phyloP scores from a whole-genome alignment of 305 asterid species.

The Plantago rigida region DNA sequence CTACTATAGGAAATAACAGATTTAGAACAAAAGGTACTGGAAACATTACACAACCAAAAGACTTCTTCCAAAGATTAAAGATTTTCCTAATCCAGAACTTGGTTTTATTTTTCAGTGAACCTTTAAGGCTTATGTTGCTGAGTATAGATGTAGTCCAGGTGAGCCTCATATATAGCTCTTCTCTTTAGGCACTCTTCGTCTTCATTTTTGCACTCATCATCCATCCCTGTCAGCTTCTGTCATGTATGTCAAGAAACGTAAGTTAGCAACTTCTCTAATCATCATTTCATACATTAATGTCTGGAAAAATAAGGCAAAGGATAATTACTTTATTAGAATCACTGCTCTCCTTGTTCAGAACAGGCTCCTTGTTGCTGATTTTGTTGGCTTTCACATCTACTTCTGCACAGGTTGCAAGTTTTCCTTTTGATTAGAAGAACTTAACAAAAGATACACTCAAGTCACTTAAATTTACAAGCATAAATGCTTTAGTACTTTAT shows the following conservation, averaged over 20 bases:
- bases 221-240: conserved; percentile 49
- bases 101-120: neutral
- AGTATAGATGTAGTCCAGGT: conserved; percentile 75
- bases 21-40: neutral
- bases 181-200: conserved; percentile 58
- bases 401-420: conserved; percentile 27
- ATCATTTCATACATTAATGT: neutral
- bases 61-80: neutral
- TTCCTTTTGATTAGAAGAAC: neutral
- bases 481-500: no score
- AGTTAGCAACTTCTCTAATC: neutral
- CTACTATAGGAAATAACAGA: neutral
- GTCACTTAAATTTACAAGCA: no score
- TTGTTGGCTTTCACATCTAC: conserved; percentile 14
- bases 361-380: conserved; percentile 22
- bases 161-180: conserved; percentile 55
- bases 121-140: conserved; percentile 49
- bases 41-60: neutral
- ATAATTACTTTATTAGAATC: conserved; percentile 33
- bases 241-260: neutral
- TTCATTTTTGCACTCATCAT: conserved; percentile 39
- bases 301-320: neutral
- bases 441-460: neutral
- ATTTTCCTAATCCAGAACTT: neutral
- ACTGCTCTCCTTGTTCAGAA: conserved; percentile 16